Percentiles rank a stretch among this genome's conserved stretches.
phyloP scores from a whole-genome alignment of 768 basidiomycete species.

The Russula earlei region DNA sequence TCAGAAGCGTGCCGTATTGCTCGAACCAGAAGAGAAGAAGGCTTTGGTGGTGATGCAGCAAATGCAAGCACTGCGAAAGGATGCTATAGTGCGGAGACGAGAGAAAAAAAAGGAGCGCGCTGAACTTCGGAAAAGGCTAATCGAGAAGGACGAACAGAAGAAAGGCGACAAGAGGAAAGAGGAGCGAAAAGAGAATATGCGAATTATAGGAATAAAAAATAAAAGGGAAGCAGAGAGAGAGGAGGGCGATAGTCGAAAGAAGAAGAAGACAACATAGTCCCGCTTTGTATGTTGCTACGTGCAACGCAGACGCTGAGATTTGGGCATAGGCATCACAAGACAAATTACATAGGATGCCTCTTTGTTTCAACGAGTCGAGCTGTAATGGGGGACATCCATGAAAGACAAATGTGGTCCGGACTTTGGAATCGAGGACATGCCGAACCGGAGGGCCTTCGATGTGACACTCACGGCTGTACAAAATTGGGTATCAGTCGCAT shows the following conservation, averaged over 20 bases:
- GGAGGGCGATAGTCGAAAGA: conserved; percentile 49
- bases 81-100: conserved; percentile 66
- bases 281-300: not conserved
- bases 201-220: conserved; percentile 56
- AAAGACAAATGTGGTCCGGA: too few relatives aligned
- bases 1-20: conserved; percentile 88
- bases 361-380: too few relatives aligned
- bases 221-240: conserved; percentile 55
- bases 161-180: conserved; percentile 64
- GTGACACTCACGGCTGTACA: too few relatives aligned
- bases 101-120: conserved; percentile 83
- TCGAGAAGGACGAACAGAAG: conserved; percentile 56
- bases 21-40: conserved; percentile 92
- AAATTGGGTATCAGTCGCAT: too few relatives aligned
- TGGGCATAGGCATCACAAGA: too few relatives aligned
- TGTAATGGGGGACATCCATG: too few relatives aligned
- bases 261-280: conserved; percentile 34
- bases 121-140: conserved; percentile 57
- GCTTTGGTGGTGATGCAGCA: conserved; percentile 89
- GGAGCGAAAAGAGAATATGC: conserved; percentile 70
- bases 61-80: conserved; percentile 84
- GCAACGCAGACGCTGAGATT: too few relatives aligned
- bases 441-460: too few relatives aligned
- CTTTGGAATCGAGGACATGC: too few relatives aligned
- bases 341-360: too few relatives aligned